Evolutionary conservation across 2,329 filamentous ascomycete species (phyloP).

Genomic region (Fusarium tanahbumbuense): DNA sequence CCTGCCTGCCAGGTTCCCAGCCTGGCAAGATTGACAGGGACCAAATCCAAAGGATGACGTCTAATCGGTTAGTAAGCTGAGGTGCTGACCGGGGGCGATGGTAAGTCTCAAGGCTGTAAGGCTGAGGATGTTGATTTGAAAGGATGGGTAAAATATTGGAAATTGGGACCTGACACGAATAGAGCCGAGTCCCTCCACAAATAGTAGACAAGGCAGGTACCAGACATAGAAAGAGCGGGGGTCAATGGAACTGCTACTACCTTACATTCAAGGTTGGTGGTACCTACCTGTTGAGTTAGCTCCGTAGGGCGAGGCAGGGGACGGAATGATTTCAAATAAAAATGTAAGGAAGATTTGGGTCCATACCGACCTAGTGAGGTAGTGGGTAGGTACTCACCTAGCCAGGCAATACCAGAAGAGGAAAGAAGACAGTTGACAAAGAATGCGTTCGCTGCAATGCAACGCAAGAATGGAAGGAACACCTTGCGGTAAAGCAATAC

Average conservation of each 20-base stretch:
- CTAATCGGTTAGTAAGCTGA: conserved; percentile 43
- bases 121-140: conserved; percentile 32
- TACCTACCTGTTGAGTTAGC: neutral
- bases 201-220: conserved; percentile 5
- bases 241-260: neutral
- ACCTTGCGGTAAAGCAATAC: neutral
- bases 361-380: neutral
- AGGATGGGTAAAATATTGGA: conserved; percentile 37
- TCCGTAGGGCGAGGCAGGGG: neutral
- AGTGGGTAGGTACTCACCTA: neutral
- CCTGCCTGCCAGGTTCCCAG: conserved; percentile 30
- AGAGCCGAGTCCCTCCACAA: neutral
- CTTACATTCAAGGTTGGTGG: neutral
- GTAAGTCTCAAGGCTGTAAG: conserved; percentile 17
- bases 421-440: neutral
- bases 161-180: conserved; percentile 11
- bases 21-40: conserved; percentile 35
- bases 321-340: conserved; percentile 10
- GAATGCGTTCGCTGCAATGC: neutral
- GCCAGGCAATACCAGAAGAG: neutral
- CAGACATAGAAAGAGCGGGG: conserved; percentile 15
- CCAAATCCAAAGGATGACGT: conserved; percentile 30
- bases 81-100: conserved; percentile 28
- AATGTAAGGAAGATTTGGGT: neutral
- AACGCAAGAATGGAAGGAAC: neutral